Percentiles rank a stretch among this genome's conserved stretches.
These are phyloP conservation scores for Styphnolobium japonicum DNA, from an alignment of 306 rosid genomes.

Conservation along the genomic window DNA sequence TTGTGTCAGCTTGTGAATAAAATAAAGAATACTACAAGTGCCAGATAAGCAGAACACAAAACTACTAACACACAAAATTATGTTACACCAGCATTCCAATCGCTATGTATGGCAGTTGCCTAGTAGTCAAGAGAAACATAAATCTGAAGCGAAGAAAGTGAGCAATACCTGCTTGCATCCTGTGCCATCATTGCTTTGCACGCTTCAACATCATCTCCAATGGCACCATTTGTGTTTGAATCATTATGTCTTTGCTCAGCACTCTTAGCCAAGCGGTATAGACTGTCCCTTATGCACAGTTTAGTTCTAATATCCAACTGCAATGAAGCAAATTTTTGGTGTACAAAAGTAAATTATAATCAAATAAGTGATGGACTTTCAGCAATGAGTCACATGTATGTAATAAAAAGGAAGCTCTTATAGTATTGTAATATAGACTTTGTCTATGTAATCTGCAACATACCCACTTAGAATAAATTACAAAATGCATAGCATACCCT, in stretches of 20 bases:
- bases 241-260: slow-evolving; percentile 73
- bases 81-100: not conserved
- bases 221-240: slow-evolving; percentile 31
- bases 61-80: not conserved
- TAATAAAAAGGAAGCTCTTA: not conserved
- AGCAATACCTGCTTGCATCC: slow-evolving; percentile 54
- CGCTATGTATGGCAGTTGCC: not conserved
- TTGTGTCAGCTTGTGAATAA: slow-evolving; percentile 8
- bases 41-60: not conserved
- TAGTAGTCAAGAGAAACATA: not conserved
- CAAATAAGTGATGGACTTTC: slow-evolving; percentile 4
- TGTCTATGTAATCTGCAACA: not conserved
- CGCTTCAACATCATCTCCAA: slow-evolving; percentile 49
- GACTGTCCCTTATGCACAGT: slow-evolving; percentile 84
- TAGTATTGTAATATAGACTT: not conserved
- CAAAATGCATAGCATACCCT: not conserved
- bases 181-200: slow-evolving; percentile 39
- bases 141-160: slow-evolving; percentile 2
- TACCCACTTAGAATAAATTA: not conserved
- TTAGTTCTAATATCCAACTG: slow-evolving; percentile 81
- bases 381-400: not conserved
- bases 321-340: slow-evolving; percentile 29
- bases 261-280: slow-evolving; percentile 90
- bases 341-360: not conserved
- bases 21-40: not conserved